A percentile compares a stretch with the other conserved stretches of the same genome.
Conservation (phyloP, 371 early-diverging fungal species). For the Vittaforma corneae region DNA sequence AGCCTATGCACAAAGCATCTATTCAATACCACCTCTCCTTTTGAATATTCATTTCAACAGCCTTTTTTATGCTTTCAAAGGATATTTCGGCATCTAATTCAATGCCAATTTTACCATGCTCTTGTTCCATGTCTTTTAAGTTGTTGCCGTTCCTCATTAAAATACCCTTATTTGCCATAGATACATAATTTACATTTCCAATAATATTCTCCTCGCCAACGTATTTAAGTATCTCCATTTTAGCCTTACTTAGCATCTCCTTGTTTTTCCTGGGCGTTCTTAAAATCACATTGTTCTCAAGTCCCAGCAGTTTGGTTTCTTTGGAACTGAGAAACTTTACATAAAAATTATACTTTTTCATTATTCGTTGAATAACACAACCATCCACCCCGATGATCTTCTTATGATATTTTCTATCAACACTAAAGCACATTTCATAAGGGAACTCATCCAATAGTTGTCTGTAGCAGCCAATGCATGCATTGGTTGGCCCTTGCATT, state of each 20-base stretch:
- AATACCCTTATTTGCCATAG: constrained; percentile 1
- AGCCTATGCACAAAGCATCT: too few relatives aligned
- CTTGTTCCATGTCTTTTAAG: too few relatives aligned
- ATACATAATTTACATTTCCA: background rate
- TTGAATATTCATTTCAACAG: too few relatives aligned
- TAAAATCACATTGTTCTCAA: constrained; percentile 51
- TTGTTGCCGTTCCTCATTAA: too few relatives aligned
- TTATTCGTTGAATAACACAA: constrained; percentile 78
- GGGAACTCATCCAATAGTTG: constrained; percentile 42
- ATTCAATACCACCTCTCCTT: too few relatives aligned
- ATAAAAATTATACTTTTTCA: constrained; percentile 82
- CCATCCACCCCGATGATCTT: constrained; percentile 82
- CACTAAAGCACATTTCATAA: constrained; percentile 61
- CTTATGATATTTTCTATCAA: constrained; percentile 76
- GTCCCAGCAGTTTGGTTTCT: constrained; percentile 23
- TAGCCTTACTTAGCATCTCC: constrained; percentile 42
- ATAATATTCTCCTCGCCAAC: constrained; percentile 8
- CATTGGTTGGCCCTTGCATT: background rate
- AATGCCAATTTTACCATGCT: too few relatives aligned
- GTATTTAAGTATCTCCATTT: constrained; percentile 47
- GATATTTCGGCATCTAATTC: too few relatives aligned
- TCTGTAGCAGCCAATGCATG: background rate
- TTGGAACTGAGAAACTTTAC: constrained; percentile 65
- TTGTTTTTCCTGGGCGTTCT: constrained; percentile 54
- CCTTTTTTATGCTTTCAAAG: too few relatives aligned